Conservation (phyloP, 2,329 filamentous ascomycete species). For the Bipolaris gigantea region DNA sequence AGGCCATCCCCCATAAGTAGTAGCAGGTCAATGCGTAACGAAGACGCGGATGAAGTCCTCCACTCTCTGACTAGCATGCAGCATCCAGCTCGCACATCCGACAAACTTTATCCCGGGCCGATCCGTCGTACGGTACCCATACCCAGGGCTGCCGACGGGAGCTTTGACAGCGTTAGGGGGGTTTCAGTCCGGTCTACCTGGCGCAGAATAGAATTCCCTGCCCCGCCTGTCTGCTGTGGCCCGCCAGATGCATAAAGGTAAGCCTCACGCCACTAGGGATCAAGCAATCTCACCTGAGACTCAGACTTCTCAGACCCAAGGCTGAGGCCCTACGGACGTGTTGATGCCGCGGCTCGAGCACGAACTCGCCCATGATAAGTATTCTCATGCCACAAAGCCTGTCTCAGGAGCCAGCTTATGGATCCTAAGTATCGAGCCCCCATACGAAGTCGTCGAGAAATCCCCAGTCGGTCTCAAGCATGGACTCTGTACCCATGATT, state of each 20-base stretch:
- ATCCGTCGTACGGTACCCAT: not conserved
- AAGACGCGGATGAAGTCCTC: not conserved
- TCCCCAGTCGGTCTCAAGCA: not conserved
- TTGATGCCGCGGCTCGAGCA: not conserved
- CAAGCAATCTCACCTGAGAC: not conserved
- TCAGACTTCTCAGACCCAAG: not conserved
- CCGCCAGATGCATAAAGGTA: no score
- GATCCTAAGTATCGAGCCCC: not conserved
- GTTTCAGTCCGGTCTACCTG: no score
- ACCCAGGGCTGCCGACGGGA: not conserved
- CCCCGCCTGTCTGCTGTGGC: not conserved
- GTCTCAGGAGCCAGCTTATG: not conserved
- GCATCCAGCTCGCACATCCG: not conserved
- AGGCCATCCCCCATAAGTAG: not conserved
- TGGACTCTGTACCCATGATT: not conserved
- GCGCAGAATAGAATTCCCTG: no score
- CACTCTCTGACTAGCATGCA: not conserved
- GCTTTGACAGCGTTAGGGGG: no score
- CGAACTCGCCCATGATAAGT: not conserved
- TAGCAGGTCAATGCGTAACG: not conserved
- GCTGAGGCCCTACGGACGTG: not conserved
- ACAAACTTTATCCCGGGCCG: not conserved
- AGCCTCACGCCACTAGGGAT: no score
- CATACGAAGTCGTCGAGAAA: not conserved
- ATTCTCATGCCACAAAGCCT: not conserved